Base-by-base conservation (phyloP, 352 stramenopile genomes). In the Phytophthora constricta region DNA sequence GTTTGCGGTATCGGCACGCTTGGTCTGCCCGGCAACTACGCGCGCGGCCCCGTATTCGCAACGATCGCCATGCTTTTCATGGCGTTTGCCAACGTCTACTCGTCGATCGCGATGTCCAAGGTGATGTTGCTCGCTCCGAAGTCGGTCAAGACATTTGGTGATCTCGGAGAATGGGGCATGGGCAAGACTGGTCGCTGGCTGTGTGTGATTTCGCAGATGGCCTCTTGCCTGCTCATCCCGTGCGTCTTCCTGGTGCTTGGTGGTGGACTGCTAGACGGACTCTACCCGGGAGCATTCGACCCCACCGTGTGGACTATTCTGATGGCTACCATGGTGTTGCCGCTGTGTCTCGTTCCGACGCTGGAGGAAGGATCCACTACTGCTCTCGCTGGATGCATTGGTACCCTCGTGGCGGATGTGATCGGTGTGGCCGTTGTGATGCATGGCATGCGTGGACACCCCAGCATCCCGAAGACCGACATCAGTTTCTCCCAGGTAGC, bases 1-100 rank as follows among this genome's bases (percentile, higher is more conserved):
- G 77, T 89, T 34, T 88, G 51, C 41, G 80, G 80, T 49, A 84
- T 90, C 51, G 81, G 81, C 13, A 86, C 81, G 49, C 76, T 90
- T 50, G 80, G 80, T 50, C 71, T 90, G 46, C 80, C 81, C 2
- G 71, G 70, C 16, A 89, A 88, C 58, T 89, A 77, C 23, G 64
- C 80, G 17, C 80, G 80, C 20, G 80, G 80, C 0, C 79, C 79
- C 1, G n/a, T 72, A 41, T 72, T 71, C 48, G 80, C 80, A 11
- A 65, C 66, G 4, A 64, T 79, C 37, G 80, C 80, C 2, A 70
- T 86, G 58, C 27, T 75, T 20, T 87, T 87, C 62, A 88, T 88
- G 80, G 65, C 74, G 0, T 68, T 73, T 25, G 70, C 73, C 49
- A 88, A 74, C 63, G 52, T 71, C 16, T 74, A 74, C 62, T 28